These are phyloP conservation scores for Hypoxylon lenormandii DNA, from an alignment of 495 filamentous ascomycete genomes.

Conservation along the genomic window DNA sequence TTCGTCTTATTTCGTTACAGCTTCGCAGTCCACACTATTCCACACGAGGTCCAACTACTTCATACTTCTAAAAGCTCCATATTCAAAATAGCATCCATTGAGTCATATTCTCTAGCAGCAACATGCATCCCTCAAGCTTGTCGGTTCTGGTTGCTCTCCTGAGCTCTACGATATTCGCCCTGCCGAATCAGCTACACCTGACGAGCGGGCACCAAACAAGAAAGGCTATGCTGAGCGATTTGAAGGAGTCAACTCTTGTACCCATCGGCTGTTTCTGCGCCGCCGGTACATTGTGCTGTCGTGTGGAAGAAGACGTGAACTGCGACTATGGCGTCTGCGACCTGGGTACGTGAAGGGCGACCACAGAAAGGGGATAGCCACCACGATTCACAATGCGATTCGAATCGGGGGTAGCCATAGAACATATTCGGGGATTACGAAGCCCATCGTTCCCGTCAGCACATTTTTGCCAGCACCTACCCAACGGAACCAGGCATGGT, in stretches of 20 bases:
- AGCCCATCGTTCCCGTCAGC: too few species aligned
- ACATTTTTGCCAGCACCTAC: too few species aligned
- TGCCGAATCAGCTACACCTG: conserved; percentile 31
- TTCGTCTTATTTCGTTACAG: neutral
- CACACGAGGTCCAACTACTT: neutral
- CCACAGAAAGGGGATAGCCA: neutral
- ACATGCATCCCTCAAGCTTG: neutral
- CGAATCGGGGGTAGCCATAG: neutral
- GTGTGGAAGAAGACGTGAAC: conserved; percentile 11
- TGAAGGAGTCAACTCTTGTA: neutral
- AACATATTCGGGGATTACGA: too few species aligned
- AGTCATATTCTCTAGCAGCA: neutral
- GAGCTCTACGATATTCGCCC: conserved; percentile 2
- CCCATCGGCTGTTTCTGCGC: conserved; percentile 32
- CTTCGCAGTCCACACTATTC: neutral
- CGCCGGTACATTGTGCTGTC: conserved; percentile 38
- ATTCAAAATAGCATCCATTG: neutral
- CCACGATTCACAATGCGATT: neutral
- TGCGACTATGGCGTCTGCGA: conserved; percentile 35
- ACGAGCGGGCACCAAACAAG: neutral
- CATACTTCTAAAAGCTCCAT: neutral
- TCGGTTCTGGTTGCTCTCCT: neutral
- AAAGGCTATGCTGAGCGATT: conserved; percentile 12
- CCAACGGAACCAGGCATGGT: too few species aligned
- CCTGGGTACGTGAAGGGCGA: conserved; percentile 5